Evolutionary conservation across 2,329 filamentous ascomycete genomes (phyloP).

Genomic region (Xylaria sp.): DNA sequence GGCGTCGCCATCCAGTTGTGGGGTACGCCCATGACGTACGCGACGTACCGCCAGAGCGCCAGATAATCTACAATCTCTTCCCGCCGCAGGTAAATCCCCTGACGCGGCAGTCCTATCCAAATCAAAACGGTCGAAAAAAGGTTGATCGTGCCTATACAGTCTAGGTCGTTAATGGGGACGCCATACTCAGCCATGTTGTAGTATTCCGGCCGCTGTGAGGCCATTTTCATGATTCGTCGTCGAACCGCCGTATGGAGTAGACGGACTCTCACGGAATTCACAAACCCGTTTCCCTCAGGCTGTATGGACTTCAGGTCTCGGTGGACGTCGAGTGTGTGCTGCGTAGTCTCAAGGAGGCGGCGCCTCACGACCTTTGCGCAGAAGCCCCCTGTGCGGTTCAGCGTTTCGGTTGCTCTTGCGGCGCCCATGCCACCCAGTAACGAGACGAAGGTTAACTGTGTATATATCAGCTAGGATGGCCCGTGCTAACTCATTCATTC

Average conservation of each 20-base stretch:
- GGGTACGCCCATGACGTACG: conserved; percentile 72
- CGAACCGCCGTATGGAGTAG: conserved; percentile 73
- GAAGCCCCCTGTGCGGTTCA: conserved; percentile 77
- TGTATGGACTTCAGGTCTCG: conserved; percentile 67
- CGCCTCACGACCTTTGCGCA: conserved; percentile 68
- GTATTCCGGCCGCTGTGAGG: conserved; percentile 61
- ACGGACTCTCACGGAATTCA: conserved; percentile 69
- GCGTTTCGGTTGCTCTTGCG: conserved; percentile 74
- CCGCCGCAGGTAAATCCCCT: conserved; percentile 68
- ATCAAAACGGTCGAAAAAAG: conserved; percentile 72
- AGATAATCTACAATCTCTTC: conserved; percentile 73
- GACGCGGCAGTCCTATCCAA: conserved; percentile 69
- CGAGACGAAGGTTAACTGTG: conserved; percentile 62
- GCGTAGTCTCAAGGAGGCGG: conserved; percentile 71
- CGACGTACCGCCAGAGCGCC: conserved; percentile 77
- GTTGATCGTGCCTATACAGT: conserved; percentile 73
- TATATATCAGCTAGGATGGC: neutral
- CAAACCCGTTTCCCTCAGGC: conserved; percentile 70
- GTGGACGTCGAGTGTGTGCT: conserved; percentile 76
- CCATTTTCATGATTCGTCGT: conserved; percentile 66
- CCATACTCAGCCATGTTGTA: conserved; percentile 65
- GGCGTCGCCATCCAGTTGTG: conserved; percentile 63
- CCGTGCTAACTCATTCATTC: neutral
- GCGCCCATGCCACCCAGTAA: conserved; percentile 72
- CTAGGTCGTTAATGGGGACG: conserved; percentile 76